Conservation (phyloP, 78 protist genomes). For the Capsaspora owczarzaki region DNA sequence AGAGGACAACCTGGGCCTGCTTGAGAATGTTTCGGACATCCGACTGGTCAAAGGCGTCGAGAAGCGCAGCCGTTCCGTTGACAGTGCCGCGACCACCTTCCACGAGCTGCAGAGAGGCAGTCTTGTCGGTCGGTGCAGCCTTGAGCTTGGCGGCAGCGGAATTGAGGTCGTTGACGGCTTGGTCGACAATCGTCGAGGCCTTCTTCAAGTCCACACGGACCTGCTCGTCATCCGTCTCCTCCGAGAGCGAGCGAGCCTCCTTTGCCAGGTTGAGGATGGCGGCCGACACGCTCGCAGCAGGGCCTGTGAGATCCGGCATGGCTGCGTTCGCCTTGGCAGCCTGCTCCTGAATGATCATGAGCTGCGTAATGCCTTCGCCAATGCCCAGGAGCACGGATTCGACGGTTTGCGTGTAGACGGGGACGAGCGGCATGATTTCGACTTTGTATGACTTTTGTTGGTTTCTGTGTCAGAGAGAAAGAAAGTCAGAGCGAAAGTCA, state of each 20-base stretch:
- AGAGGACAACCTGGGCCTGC: neutral
- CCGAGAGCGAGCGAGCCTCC: neutral
- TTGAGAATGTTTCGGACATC: neutral
- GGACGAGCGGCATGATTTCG: neutral
- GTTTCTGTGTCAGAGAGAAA: neutral
- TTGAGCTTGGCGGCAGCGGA: neutral
- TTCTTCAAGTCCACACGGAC: neutral
- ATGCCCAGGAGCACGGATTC: neutral
- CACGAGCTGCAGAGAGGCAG: neutral
- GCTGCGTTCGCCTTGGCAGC: neutral
- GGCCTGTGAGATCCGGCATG: neutral
- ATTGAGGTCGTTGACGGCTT: neutral
- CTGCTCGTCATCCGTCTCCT: neutral
- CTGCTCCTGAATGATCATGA: neutral
- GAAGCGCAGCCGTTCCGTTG: neutral
- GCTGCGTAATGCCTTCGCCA: neutral
- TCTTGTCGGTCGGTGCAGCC: neutral
- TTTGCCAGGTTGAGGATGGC: neutral
- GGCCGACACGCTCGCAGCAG: neutral
- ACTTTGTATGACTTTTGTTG: neutral
- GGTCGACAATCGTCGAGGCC: neutral
- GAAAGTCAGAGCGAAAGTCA: no score
- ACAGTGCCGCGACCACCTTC: neutral
- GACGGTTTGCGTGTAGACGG: neutral
- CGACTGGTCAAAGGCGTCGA: neutral